phyloP scores from a whole-genome alignment of 495 filamentous ascomycete genomes.

The Geoglossum glabrum region DNA sequence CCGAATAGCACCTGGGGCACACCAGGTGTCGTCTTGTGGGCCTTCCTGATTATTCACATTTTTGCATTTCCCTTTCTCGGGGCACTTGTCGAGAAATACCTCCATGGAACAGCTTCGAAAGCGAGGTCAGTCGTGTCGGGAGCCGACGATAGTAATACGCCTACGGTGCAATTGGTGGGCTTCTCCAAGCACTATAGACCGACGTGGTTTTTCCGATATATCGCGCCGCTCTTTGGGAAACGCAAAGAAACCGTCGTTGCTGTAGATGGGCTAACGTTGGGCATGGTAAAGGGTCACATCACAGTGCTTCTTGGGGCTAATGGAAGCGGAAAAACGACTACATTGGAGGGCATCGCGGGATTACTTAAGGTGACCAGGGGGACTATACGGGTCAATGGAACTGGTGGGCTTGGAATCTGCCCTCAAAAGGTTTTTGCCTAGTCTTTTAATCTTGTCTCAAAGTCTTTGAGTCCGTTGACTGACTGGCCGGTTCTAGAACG shows the following conservation, averaged over 20 bases:
- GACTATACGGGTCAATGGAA: slow-evolving; percentile 46
- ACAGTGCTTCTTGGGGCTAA: slow-evolving; percentile 69
- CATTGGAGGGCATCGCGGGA: slow-evolving; percentile 68
- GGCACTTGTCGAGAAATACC: slow-evolving; percentile 45
- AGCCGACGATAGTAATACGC: slow-evolving; percentile 22
- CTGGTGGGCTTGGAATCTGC: slow-evolving; percentile 64
- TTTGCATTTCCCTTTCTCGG: slow-evolving; percentile 50
- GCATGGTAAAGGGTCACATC: slow-evolving; percentile 53
- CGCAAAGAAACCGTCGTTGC: slow-evolving; percentile 45
- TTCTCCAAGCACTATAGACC: slow-evolving; percentile 63
- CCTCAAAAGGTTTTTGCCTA: slow-evolving; percentile 37
- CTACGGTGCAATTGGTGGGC: slow-evolving; percentile 33
- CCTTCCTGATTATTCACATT: slow-evolving; percentile 53
- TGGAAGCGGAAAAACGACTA: slow-evolving; percentile 72
- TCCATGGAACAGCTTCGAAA: slow-evolving; percentile 53
- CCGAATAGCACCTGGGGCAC: slow-evolving; percentile 40
- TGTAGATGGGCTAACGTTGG: slow-evolving; percentile 45
- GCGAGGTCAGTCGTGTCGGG: slow-evolving; percentile 29
- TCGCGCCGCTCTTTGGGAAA: slow-evolving; percentile 28
- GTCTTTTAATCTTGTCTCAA: neutral
- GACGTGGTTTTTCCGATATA: slow-evolving; percentile 31
- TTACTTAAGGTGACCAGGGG: slow-evolving; percentile 51
- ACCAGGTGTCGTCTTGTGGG: slow-evolving; percentile 44
- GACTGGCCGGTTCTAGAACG: slow-evolving; percentile 30
- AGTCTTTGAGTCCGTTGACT: neutral